Conservation (phyloP, 2,329 filamentous ascomycete species). For the Hymenoscyphus repandus region DNA sequence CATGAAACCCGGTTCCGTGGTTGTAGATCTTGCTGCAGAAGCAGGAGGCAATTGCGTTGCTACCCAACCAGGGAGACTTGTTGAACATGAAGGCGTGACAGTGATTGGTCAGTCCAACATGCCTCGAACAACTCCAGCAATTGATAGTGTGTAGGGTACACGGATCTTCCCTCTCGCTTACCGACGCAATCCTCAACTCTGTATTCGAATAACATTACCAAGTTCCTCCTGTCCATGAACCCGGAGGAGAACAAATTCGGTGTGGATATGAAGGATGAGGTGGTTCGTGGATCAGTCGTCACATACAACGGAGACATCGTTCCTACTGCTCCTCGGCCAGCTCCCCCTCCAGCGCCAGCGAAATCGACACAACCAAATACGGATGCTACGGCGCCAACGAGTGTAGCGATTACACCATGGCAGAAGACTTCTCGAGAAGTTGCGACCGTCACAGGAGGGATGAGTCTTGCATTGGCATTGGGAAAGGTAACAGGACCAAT, state of each 20-base stretch:
- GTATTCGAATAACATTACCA: constrained; percentile 92
- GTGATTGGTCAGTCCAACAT: constrained; percentile 60
- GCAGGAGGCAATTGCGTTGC: constrained; percentile 84
- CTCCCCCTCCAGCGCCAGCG: constrained; percentile 48
- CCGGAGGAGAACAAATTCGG: constrained; percentile 75
- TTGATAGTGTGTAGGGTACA: constrained; percentile 54
- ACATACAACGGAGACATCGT: constrained; percentile 72
- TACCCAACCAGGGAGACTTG: constrained; percentile 67
- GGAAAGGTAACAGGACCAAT: constrained; percentile 77
- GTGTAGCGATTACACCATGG: constrained; percentile 71
- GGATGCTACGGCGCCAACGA: constrained; percentile 49
- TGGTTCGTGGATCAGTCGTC: constrained; percentile 79
- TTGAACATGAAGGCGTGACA: constrained; percentile 71
- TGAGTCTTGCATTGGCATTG: constrained; percentile 69
- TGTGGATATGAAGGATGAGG: constrained; percentile 76
- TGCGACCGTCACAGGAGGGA: constrained; percentile 66
- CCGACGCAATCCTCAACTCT: constrained; percentile 85
- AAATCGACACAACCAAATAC: constrained; percentile 45
- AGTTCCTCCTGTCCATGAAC: constrained; percentile 76
- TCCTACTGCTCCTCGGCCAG: constrained; percentile 67
- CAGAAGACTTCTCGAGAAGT: constrained; percentile 76
- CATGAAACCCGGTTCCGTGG: constrained; percentile 85
- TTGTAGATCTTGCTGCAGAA: constrained; percentile 85
- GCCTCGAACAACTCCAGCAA: background rate
- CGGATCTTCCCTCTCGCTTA: constrained; percentile 78